Evolutionary conservation across 192 early-diverging fungal species (phyloP).

Genomic region (Backusella parvicylindrica): DNA sequence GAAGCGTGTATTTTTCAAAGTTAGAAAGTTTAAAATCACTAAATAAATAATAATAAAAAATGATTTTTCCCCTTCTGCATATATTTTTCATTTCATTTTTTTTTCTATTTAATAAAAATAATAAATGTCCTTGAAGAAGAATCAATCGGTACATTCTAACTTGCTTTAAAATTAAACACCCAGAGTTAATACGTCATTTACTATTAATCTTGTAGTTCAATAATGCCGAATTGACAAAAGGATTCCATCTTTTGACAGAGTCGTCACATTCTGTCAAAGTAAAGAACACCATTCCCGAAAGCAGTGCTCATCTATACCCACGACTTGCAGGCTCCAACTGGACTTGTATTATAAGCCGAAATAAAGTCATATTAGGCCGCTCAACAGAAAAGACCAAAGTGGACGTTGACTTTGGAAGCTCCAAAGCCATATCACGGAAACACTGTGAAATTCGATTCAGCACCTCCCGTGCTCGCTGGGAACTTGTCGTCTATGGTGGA

Average conservation of each 20-base stretch:
- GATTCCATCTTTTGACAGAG: constrained; percentile 5
- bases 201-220: constrained; percentile 3
- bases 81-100: not conserved
- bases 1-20: not conserved
- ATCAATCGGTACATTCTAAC: not conserved
- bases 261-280: constrained; percentile 12
- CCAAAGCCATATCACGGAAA: constrained; percentile 28
- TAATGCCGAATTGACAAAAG: constrained; percentile 3
- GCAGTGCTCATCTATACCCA: constrained; percentile 19
- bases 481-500: constrained; percentile 23
- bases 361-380: constrained; percentile 20
- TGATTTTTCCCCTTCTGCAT: too few relatives aligned
- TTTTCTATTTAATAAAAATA: not conserved
- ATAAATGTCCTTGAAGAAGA: not conserved
- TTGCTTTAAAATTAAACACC: not conserved
- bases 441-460: constrained; percentile 31
- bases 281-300: constrained; percentile 1
- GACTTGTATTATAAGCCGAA: constrained; percentile 26
- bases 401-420: constrained; percentile 25
- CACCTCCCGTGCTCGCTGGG: constrained; percentile 14
- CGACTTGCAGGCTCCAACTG: constrained; percentile 30
- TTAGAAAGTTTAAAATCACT: too few relatives aligned
- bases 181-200: too few relatives aligned
- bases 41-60: too few relatives aligned
- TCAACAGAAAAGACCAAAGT: constrained; percentile 3